Evolutionary conservation across 2,329 filamentous ascomycete species (phyloP).

Genomic region (Hypomyces rosellus): DNA sequence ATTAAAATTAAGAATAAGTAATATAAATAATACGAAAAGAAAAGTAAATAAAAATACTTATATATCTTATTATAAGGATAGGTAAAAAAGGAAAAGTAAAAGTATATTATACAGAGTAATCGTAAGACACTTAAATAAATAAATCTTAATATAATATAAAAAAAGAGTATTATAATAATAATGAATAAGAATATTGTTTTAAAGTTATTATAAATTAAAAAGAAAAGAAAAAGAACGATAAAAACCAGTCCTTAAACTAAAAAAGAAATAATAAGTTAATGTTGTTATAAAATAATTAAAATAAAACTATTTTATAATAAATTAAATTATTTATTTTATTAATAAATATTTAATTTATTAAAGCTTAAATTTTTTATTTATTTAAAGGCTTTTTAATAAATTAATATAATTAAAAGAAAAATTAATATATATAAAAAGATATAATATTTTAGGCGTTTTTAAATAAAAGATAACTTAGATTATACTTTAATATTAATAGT

Average conservation of each 20-base stretch:
- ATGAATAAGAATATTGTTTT: background rate
- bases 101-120: background rate
- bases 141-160: background rate
- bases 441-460: too few species aligned
- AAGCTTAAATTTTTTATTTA: background rate
- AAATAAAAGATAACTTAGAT: too few species aligned
- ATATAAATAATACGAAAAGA: background rate
- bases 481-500: too few species aligned
- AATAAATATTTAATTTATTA: background rate
- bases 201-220: background rate
- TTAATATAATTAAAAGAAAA: background rate
- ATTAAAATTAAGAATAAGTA: background rate
- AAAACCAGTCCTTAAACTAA: background rate
- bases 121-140: background rate
- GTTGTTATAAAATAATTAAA: background rate
- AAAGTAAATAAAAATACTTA: background rate
- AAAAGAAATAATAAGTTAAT: background rate
- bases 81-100: background rate
- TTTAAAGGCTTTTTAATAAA: background rate
- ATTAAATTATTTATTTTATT: background rate
- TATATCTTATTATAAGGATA: background rate
- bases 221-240: background rate
- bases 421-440: too few species aligned
- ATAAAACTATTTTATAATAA: background rate
- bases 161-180: background rate